These are phyloP conservation scores for Leishmania major DNA, from an alignment of 208 protist genomes.

Conservation along the genomic window DNA sequence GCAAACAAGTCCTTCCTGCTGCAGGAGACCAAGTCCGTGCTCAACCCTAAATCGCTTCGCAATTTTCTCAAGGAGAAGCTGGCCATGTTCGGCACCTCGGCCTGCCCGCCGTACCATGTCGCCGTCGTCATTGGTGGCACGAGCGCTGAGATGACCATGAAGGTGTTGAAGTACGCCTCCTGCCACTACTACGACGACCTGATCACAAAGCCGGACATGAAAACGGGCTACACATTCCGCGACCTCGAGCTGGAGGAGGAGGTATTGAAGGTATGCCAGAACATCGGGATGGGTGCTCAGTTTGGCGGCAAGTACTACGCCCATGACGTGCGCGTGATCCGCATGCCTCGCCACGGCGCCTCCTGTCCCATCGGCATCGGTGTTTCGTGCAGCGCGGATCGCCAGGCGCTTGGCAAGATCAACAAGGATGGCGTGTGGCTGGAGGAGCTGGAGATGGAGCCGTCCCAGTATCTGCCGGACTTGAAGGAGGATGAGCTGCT, in stretches of 20 bases:
- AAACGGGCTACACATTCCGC: conserved; percentile 92
- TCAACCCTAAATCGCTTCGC: conserved; percentile 92
- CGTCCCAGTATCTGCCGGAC: conserved; percentile 93
- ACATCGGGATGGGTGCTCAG: conserved; percentile 96
- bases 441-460: conserved; percentile 96
- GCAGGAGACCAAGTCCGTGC: conserved; percentile 96
- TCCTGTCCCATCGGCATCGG: conserved; percentile 94
- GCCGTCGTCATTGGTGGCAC: conserved; percentile 96
- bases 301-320: conserved; percentile 99
- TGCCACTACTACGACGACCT: conserved; percentile 94
- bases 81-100: conserved; percentile 93
- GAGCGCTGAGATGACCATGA: conserved; percentile 96
- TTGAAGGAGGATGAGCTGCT: conserved; percentile 83
- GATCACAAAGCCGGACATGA: conserved; percentile 89
- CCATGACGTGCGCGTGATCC: conserved; percentile 96
- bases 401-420: conserved; percentile 95
- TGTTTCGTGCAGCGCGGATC: conserved; percentile 97
- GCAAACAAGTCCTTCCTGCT: conserved; percentile 98
- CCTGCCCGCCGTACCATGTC: conserved; percentile 98
- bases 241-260: conserved; percentile 94
- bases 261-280: conserved; percentile 87
- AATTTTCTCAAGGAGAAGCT: conserved; percentile 96
- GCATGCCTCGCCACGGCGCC: conserved; percentile 93
- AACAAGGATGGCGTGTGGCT: conserved; percentile 96
- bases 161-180: conserved; percentile 96